Evolutionary conservation across 1,284 basidiomycete genomes (phyloP).

Genomic region (Papiliotrema flavescens): DNA sequence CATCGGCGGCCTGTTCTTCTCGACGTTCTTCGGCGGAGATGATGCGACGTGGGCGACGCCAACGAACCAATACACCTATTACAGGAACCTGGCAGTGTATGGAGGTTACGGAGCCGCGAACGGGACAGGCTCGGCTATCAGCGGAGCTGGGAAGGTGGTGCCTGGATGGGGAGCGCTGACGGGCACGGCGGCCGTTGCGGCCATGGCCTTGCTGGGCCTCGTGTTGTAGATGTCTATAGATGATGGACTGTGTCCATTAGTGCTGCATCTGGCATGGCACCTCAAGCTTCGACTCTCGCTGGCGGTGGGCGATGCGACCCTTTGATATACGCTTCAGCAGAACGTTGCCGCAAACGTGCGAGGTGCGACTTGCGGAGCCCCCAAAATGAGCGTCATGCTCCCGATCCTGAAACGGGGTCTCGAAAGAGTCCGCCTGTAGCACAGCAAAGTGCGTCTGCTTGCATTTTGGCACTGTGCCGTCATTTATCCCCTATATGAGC

Average conservation of each 20-base stretch:
- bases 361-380: too few species aligned
- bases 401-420: too few species aligned
- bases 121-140: constrained; percentile 15
- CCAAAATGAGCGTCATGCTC: too few species aligned
- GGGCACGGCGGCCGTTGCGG: not conserved
- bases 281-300: too few species aligned
- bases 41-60: constrained; percentile 43
- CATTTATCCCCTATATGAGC: not conserved
- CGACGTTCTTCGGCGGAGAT: constrained; percentile 50
- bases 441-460: too few species aligned
- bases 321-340: too few species aligned
- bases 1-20: constrained; percentile 46
- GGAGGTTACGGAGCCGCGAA: constrained; percentile 33
- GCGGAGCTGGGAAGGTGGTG: not conserved
- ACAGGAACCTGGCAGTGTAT: constrained; percentile 40
- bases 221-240: not conserved
- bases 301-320: too few species aligned
- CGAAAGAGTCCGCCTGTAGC: too few species aligned
- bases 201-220: constrained; percentile 1
- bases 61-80: constrained; percentile 44
- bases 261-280: too few species aligned
- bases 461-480: too few species aligned
- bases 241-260: too few species aligned
- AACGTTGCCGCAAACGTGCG: too few species aligned
- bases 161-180: not conserved